Percentiles rank a stretch among this genome's conserved stretches.
Conservation (phyloP, 2,329 filamentous ascomycete genomes). For the Amesomyces nigricolor region DNA sequence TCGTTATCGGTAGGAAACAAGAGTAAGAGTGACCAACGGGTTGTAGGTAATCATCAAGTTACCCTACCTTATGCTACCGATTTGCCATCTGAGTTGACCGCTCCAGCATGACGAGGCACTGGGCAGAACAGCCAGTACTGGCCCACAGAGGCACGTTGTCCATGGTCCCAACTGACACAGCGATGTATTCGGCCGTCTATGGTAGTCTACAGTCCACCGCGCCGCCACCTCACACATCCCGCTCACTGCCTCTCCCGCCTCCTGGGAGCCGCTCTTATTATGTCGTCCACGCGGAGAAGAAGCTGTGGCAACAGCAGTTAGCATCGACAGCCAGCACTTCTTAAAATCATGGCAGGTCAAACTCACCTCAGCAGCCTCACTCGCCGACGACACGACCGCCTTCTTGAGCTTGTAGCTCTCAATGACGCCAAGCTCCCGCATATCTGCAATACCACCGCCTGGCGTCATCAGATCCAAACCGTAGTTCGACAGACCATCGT, state of each 20-base stretch:
- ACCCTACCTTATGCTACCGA: too few relatives aligned
- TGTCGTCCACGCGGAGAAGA: slow-evolving; percentile 91
- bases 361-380: slow-evolving; percentile 90
- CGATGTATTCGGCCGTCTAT: slow-evolving; percentile 18
- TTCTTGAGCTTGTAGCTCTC: slow-evolving; percentile 99
- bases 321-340: slow-evolving; percentile 1
- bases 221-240: background rate
- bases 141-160: too few relatives aligned
- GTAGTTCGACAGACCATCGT: slow-evolving; percentile 88
- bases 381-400: slow-evolving; percentile 94
- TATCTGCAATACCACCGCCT: slow-evolving; percentile 88
- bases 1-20: too few relatives aligned
- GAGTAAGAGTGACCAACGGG: too few relatives aligned
- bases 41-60: too few relatives aligned
- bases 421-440: slow-evolving; percentile 90
- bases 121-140: too few relatives aligned
- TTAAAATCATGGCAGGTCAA: too few relatives aligned
- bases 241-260: slow-evolving; percentile 57
- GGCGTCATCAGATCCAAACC: slow-evolving; percentile 85
- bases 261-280: slow-evolving; percentile 88
- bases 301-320: slow-evolving; percentile 49
- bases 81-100: too few relatives aligned
- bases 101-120: too few relatives aligned
- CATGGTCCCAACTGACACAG: background rate
- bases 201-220: slow-evolving; percentile 20